Evolutionary conservation across 768 basidiomycete genomes (phyloP).

Genomic region (Rhodosporidiobolus sp.): DNA sequence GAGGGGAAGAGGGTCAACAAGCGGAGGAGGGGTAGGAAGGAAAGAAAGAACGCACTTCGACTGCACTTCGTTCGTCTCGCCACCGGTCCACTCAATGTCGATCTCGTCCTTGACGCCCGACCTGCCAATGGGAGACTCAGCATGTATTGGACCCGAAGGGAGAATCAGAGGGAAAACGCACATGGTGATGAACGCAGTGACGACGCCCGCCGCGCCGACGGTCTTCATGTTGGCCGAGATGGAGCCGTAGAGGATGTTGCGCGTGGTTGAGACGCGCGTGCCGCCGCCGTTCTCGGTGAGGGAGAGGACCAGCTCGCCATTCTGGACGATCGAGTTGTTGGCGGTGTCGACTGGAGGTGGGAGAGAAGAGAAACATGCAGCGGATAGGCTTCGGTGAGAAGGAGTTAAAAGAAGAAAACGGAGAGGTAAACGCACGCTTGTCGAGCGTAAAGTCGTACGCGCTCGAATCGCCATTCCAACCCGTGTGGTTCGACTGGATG

Average conservation of each 20-base stretch:
- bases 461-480: slow-evolving; percentile 46
- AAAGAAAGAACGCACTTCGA: slow-evolving; percentile 8
- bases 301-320: slow-evolving; percentile 30
- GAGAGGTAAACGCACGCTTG: slow-evolving; percentile 9
- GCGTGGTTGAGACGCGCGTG: slow-evolving; percentile 47
- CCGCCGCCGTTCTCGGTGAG: slow-evolving; percentile 43
- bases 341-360: slow-evolving; percentile 28
- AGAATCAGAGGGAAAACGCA: slow-evolving; percentile 6
- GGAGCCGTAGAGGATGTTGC: slow-evolving; percentile 47
- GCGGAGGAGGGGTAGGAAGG: neutral
- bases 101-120: slow-evolving; percentile 44
- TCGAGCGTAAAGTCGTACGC: slow-evolving; percentile 47
- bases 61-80: slow-evolving; percentile 20
- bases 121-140: neutral
- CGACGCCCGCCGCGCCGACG: slow-evolving; percentile 45
- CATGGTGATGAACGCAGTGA: slow-evolving; percentile 45
- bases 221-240: slow-evolving; percentile 43
- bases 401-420: neutral
- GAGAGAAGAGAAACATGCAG: slow-evolving; percentile 20
- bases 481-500: slow-evolving; percentile 38
- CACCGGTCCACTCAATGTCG: slow-evolving; percentile 38
- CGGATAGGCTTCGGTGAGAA: neutral
- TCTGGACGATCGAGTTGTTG: slow-evolving; percentile 40
- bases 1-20: neutral
- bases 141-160: no score